Percentiles rank a stretch among this genome's conserved stretches.
These are phyloP conservation scores for Corchorus capsularis DNA, from an alignment of 345 rosid species.

Conservation along the genomic window DNA sequence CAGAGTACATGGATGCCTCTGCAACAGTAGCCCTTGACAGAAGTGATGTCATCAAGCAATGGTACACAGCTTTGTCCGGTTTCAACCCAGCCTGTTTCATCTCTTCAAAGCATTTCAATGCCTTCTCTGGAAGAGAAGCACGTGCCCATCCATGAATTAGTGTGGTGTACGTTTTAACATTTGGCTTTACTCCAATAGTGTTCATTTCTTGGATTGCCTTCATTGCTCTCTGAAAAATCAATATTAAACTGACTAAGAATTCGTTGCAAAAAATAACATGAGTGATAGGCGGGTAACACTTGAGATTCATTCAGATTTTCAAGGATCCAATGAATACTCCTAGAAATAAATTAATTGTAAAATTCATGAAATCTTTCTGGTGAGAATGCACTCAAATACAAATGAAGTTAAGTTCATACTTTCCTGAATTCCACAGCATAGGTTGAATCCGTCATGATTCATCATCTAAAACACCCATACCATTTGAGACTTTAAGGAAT, in stretches of 20 bases:
- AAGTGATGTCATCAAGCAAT: conserved; percentile 84
- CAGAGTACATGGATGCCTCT: conserved; percentile 66
- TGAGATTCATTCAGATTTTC: background rate
- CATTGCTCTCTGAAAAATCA: conserved; percentile 62
- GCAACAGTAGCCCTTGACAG: conserved; percentile 81
- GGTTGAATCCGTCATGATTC: conserved; percentile 11
- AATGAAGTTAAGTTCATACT: background rate
- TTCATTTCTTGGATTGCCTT: conserved; percentile 71
- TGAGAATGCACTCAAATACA: background rate
- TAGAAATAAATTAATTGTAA: background rate
- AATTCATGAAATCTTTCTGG: background rate
- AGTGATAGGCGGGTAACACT: background rate
- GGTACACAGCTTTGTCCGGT: conserved; percentile 90
- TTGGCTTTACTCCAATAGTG: conserved; percentile 65
- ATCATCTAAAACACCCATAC: background rate
- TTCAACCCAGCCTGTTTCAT: conserved; percentile 76
- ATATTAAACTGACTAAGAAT: conserved; percentile 5
- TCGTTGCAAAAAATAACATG: background rate
- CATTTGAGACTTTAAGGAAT: background rate
- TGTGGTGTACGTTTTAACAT: conserved; percentile 88
- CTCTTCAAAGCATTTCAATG: conserved; percentile 75
- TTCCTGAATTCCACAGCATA: background rate
- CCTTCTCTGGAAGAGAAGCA: conserved; percentile 92
- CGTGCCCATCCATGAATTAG: conserved; percentile 93
- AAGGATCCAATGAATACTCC: background rate